These are phyloP conservation scores for Pezicula neosporulosa DNA, from an alignment of 2,329 filamentous ascomycete species.

Conservation along the genomic window DNA sequence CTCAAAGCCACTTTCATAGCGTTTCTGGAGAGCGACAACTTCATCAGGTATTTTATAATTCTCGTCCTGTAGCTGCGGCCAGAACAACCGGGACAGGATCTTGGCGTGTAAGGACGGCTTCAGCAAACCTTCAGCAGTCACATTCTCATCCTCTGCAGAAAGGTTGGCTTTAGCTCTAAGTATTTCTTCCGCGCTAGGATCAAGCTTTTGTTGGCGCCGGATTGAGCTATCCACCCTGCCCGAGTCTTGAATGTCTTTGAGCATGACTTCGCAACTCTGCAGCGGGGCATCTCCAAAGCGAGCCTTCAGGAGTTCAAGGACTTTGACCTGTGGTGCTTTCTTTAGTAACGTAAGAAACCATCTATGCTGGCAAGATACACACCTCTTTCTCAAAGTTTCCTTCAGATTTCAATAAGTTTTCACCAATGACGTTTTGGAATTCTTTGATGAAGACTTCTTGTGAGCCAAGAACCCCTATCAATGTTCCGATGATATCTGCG, in stretches of 20 bases:
- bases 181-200: slow-evolving; percentile 25
- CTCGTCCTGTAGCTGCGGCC: slow-evolving; percentile 76
- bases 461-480: slow-evolving; percentile 83
- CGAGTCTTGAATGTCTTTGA: slow-evolving; percentile 87
- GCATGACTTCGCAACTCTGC: slow-evolving; percentile 96
- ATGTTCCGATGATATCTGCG: slow-evolving; percentile 86
- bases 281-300: slow-evolving; percentile 82
- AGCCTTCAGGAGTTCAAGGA: slow-evolving; percentile 82
- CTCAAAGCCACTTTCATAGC: slow-evolving; percentile 75
- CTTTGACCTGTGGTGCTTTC: slow-evolving; percentile 51
- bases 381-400: slow-evolving; percentile 70
- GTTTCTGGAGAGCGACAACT: slow-evolving; percentile 58
- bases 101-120: slow-evolving; percentile 63
- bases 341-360: background rate
- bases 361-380: slow-evolving; percentile 7
- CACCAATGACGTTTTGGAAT: slow-evolving; percentile 84
- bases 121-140: slow-evolving; percentile 27
- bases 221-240: slow-evolving; percentile 68
- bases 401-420: slow-evolving; percentile 68
- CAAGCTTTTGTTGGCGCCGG: slow-evolving; percentile 44
- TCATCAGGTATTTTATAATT: slow-evolving; percentile 60
- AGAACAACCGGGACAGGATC: slow-evolving; percentile 89
- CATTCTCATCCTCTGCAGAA: slow-evolving; percentile 26
- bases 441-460: slow-evolving; percentile 94
- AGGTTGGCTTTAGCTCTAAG: slow-evolving; percentile 13